Conservation (phyloP, 805 yeast species). For the Lipomyces chichibuensis region DNA sequence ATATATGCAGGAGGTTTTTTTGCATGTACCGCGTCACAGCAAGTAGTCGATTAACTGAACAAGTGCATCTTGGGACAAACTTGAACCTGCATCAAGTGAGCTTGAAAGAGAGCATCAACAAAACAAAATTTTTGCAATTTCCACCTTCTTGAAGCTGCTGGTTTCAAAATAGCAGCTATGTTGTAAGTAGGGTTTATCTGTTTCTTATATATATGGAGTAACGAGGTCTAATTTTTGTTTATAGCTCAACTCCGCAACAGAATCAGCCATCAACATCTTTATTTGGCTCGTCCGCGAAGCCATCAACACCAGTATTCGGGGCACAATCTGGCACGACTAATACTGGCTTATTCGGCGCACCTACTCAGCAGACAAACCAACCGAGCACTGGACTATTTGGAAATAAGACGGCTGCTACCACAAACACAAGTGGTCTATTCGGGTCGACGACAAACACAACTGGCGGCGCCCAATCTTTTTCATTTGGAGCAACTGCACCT, state of each 20-base stretch:
- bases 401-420: neutral
- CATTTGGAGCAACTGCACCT: constrained; percentile 8
- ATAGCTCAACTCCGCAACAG: constrained; percentile 16
- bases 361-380: constrained; percentile 2
- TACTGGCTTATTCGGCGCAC: constrained; percentile 8
- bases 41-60: neutral
- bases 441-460: constrained; percentile 12
- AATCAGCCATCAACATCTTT: constrained; percentile 11
- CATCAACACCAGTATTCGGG: constrained; percentile 17
- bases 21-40: neutral
- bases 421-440: constrained; percentile 6
- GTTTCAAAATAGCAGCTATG: neutral
- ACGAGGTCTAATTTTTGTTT: neutral
- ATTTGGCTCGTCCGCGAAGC: constrained; percentile 21
- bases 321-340: constrained; percentile 3
- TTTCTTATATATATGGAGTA: neutral
- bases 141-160: neutral
- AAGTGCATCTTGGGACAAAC: neutral
- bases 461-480: neutral
- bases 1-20: neutral
- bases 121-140: neutral
- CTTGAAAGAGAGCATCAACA: neutral
- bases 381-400: constrained; percentile 22
- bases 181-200: neutral
- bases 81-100: no score